These are phyloP conservation scores for Bryum argenteum DNA, from an alignment of 225 moss, liverwort and hornwort genomes.

Conservation along the genomic window DNA sequence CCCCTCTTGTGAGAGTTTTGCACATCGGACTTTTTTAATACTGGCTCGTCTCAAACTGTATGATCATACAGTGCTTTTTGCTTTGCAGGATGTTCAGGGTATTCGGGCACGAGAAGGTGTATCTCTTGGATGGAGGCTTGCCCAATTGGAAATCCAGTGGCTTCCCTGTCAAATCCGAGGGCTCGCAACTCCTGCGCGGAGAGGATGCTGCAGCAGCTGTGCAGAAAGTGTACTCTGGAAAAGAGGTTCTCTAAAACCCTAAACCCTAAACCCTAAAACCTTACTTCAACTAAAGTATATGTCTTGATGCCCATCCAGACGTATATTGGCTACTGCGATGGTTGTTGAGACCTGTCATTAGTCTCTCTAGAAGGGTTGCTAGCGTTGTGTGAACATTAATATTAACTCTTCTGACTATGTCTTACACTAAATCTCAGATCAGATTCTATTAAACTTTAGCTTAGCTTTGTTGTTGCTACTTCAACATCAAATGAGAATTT, in stretches of 20 bases:
- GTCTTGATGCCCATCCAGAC: not conserved
- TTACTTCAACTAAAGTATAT: not conserved
- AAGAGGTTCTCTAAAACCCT: conserved; percentile 36
- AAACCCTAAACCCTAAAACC: too few species aligned
- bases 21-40: too few species aligned
- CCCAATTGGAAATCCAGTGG: conserved; percentile 74
- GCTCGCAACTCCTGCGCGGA: conserved; percentile 49
- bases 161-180: conserved; percentile 58
- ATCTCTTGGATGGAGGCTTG: conserved; percentile 90
- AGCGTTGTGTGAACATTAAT: not conserved
- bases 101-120: conserved; percentile 95
- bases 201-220: conserved; percentile 61
- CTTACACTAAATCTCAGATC: too few species aligned
- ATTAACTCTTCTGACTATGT: too few species aligned
- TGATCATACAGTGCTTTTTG: too few species aligned
- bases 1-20: not conserved
- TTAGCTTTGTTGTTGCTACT: too few species aligned
- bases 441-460: too few species aligned
- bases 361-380: not conserved
- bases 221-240: conserved; percentile 60
- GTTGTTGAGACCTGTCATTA: conserved; percentile 8
- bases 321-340: not conserved
- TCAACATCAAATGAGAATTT: too few species aligned
- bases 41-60: conserved; percentile 13
- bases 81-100: conserved; percentile 90